These are phyloP conservation scores for Fusarium redolens DNA, from an alignment of 2,329 filamentous ascomycete genomes.

Conservation along the genomic window DNA sequence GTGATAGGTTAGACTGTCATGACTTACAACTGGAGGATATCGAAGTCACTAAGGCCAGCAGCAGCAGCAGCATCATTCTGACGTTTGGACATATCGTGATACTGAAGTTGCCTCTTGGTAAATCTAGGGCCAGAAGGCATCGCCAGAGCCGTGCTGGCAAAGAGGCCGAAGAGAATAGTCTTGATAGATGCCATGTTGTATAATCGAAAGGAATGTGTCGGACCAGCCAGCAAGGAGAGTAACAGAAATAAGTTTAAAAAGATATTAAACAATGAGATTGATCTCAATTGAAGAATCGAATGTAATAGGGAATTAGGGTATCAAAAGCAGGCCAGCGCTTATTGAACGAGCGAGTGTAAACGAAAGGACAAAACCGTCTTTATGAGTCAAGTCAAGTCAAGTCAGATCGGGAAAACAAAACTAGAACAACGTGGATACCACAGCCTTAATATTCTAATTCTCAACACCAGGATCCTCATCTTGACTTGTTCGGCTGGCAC, in stretches of 20 bases:
- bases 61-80: conserved; percentile 62
- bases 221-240: conserved; percentile 39
- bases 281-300: conserved; percentile 12
- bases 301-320: conserved; percentile 7
- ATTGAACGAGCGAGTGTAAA: conserved; percentile 30
- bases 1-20: neutral
- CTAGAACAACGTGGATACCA: neutral
- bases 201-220: conserved; percentile 23
- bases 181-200: conserved; percentile 54
- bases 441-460: conserved; percentile 16
- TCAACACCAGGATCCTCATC: conserved; percentile 10
- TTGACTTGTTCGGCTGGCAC: conserved; percentile 22
- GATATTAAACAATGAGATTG: conserved; percentile 21
- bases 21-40: conserved; percentile 69
- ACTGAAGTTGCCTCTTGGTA: conserved; percentile 56
- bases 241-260: neutral
- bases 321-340: conserved; percentile 42
- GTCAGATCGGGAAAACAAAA: conserved; percentile 12
- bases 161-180: conserved; percentile 56
- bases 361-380: conserved; percentile 33
- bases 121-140: conserved; percentile 59
- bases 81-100: conserved; percentile 61
- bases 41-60: conserved; percentile 62
- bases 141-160: conserved; percentile 60
- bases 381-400: conserved; percentile 18